Conservation (phyloP, 164 flowering plant species). For the Aristolochia californica region DNA sequence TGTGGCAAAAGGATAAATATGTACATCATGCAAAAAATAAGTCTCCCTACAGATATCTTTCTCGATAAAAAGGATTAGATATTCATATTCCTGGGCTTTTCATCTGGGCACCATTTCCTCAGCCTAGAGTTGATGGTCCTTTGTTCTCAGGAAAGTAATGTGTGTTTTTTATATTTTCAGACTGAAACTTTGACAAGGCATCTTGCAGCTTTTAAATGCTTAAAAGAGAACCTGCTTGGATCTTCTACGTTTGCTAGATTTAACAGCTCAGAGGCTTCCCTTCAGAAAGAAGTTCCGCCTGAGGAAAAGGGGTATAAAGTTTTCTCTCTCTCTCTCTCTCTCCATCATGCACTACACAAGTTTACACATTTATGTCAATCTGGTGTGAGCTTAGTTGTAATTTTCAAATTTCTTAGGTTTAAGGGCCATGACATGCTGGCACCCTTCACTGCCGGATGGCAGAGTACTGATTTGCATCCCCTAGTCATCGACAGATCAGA, state of each 20-base stretch:
- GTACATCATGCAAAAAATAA: no score
- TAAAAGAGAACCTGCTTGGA: slow-evolving; percentile 18
- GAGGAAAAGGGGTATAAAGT: slow-evolving; percentile 13
- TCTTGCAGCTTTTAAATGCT: slow-evolving; percentile 24
- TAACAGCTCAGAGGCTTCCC: slow-evolving; percentile 35
- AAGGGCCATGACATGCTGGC: slow-evolving; percentile 98
- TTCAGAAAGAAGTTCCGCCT: slow-evolving; percentile 24
- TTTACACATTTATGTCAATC: no score
- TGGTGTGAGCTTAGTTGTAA: neutral
- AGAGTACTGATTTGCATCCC: slow-evolving; percentile 59
- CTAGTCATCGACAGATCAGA: slow-evolving; percentile 78
- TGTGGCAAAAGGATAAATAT: no score
- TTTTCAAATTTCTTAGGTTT: slow-evolving; percentile 28
- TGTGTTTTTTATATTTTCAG: slow-evolving; percentile 3
- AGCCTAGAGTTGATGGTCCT: no score
- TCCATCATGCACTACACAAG: no score
- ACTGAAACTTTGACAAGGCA: slow-evolving; percentile 13
- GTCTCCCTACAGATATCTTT: no score
- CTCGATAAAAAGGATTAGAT: no score
- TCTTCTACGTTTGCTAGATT: slow-evolving; percentile 22
- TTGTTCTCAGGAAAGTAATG: no score
- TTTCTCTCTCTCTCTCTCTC: neutral
- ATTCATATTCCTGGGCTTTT: no score
- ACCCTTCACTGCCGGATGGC: slow-evolving; percentile 98
- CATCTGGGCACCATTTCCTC: no score